Percentiles rank a stretch among this genome's conserved stretches.
phyloP scores from a whole-genome alignment of 2,329 filamentous ascomycete species.

The Sporothrix protearum region DNA sequence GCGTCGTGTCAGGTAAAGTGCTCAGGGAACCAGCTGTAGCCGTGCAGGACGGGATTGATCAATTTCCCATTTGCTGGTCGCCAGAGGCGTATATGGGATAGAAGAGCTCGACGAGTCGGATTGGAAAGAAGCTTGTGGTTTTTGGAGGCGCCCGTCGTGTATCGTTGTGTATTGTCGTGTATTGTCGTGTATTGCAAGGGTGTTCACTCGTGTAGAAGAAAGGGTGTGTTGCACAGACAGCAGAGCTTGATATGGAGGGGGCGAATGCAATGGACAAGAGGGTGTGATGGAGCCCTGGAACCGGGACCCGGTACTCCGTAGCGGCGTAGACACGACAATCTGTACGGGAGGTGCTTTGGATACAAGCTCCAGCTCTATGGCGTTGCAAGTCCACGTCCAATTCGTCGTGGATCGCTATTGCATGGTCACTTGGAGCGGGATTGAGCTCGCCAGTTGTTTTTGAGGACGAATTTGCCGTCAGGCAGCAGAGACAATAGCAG shows the following conservation, averaged over 20 bases:
- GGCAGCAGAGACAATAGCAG: neutral
- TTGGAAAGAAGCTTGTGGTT: neutral
- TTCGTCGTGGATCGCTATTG: neutral
- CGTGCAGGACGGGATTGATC: neutral
- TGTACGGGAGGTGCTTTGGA: neutral
- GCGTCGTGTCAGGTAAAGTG: neutral
- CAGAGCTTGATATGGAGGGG: neutral
- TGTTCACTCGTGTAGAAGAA: neutral
- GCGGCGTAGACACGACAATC: neutral
- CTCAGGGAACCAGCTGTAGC: neutral
- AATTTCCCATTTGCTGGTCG: neutral
- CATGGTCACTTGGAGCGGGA: neutral
- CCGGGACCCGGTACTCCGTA: neutral
- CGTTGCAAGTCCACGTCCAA: neutral
- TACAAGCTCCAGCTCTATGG: neutral
- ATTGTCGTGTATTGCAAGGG: neutral
- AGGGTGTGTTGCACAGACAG: neutral
- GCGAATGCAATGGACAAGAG: neutral
- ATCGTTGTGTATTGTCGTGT: too few species aligned
- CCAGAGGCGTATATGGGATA: neutral
- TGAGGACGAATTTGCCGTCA: slow-evolving; percentile 1
- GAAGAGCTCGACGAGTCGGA: neutral
- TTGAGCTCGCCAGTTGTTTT: neutral
- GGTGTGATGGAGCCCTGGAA: neutral
- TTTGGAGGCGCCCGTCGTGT: neutral